Percentiles rank a stretch among this genome's conserved stretches.
phyloP scores from a whole-genome alignment of 2,329 filamentous ascomycete genomes.

The Aspergillus sp. region DNA sequence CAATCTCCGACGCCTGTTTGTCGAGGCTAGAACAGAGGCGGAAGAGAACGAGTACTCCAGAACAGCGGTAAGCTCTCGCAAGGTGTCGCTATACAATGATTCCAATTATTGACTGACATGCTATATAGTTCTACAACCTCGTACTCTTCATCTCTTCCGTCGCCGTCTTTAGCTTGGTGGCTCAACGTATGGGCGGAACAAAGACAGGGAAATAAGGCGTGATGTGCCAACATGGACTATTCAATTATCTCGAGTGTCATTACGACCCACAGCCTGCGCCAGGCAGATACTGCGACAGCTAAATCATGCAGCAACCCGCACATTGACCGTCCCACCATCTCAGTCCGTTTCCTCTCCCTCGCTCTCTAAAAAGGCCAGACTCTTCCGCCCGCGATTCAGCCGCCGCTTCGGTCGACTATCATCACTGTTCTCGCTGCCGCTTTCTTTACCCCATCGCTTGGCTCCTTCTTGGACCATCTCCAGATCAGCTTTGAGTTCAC shows the following conservation, averaged over 20 bases:
- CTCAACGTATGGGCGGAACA: constrained; percentile 71
- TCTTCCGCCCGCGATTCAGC: constrained; percentile 46
- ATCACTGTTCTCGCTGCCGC: constrained; percentile 39
- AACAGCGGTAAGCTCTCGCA: constrained; percentile 69
- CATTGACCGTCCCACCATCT: constrained; percentile 14
- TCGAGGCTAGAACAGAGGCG: constrained; percentile 86
- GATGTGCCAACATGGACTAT: constrained; percentile 1
- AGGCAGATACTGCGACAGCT: constrained; percentile 12
- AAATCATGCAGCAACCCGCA: neutral
- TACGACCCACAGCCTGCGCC: constrained; percentile 7
- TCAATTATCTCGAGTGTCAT: neutral
- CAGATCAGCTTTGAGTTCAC: constrained; percentile 81
- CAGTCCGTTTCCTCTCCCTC: constrained; percentile 65
- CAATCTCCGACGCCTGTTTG: constrained; percentile 93
- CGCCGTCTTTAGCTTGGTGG: constrained; percentile 88
- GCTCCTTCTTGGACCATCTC: constrained; percentile 83
- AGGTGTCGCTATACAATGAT: neutral
- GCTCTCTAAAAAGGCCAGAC: constrained; percentile 63
- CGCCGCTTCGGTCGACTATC: constrained; percentile 41
- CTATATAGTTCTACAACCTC: constrained; percentile 81
- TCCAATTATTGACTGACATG: constrained; percentile 12
- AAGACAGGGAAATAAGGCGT: constrained; percentile 38
- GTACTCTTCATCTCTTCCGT: constrained; percentile 96
- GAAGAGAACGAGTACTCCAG: constrained; percentile 94
- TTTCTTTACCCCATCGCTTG: constrained; percentile 68